Evolutionary conservation across 2,329 filamentous ascomycete species (phyloP).

Genomic region (Trichoderma sp.): DNA sequence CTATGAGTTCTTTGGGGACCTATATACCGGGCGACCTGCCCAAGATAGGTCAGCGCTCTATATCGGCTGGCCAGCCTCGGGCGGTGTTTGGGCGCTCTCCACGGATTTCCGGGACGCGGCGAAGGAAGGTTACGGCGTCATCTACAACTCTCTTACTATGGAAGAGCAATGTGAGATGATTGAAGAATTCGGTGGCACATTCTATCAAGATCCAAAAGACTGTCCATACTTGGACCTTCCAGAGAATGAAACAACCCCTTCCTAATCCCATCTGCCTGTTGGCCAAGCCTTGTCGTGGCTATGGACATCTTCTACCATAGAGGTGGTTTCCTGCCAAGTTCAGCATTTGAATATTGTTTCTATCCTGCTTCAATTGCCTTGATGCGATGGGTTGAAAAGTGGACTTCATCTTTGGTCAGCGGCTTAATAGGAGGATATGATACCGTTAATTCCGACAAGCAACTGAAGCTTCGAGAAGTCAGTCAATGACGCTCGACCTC

Average conservation of each 20-base stretch:
- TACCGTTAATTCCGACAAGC: too few species aligned
- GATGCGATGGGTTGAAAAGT: too few species aligned
- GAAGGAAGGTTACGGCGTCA: neutral
- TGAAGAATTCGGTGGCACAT: neutral
- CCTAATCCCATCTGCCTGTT: neutral
- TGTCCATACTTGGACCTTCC: slow-evolving; percentile 8
- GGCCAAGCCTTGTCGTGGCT: neutral
- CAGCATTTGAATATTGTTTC: too few species aligned
- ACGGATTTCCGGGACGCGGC: neutral
- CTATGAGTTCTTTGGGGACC: neutral
- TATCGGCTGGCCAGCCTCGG: neutral
- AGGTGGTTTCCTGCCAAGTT: neutral
- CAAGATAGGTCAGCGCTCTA: neutral
- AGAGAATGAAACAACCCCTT: neutral
- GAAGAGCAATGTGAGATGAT: neutral
- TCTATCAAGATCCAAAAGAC: slow-evolving; percentile 8
- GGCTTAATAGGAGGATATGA: too few species aligned
- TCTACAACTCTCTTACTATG: neutral
- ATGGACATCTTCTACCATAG: neutral
- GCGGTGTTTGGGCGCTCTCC: neutral
- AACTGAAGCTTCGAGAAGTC: too few species aligned
- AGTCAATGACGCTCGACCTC: too few species aligned
- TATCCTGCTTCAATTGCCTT: too few species aligned
- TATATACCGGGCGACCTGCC: neutral
- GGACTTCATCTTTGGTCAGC: too few species aligned